Base-by-base conservation (phyloP, 352 stramenopile genomes). In the Elongisporangium prolatum region DNA sequence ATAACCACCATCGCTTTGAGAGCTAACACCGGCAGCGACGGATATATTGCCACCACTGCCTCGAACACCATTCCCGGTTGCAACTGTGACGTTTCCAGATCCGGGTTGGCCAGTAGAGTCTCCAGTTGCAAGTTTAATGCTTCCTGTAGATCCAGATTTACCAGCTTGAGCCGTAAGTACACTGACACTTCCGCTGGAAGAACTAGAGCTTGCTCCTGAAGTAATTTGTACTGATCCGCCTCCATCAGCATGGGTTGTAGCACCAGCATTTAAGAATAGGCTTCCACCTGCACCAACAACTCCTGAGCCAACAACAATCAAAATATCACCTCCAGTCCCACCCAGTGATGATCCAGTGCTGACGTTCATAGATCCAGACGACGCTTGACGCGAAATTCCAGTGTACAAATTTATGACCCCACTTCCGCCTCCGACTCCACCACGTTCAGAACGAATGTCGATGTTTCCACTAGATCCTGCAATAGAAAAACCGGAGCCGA, bases 331-430 rank as follows among this genome's bases (percentile, higher is more conserved):
- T 25, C 78, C 77, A 53, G 66, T 72, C 34, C 84, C 86, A 28
- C 56, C 54, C 22, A 70, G 67, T 9, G 85, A 78, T 16, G 54
- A 28, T 14, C 86, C 89, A n/a, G 86, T 92, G 20, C 65, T 87
- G 8, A 97, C 54, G 37, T 72, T 78, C 28, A 97, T 69, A 4
- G 63, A 57, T 40, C 89, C 89, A 57, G 85, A 93, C 10, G 79
- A 69, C 0, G 70, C 78, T 20, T 60, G 59, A 28, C 65, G 72
- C 50, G 83, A 64, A 50, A 63, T 54, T 52, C 68, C 86, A 40
- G 71, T 84, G 40, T 64, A 86, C 48, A 89, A 24, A 25, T 22
- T 84, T 20, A 85, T 68, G 14, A 38, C 60, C 18, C 82, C 84
- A 61, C 84, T 92, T 20, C 78, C 78, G 44, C 64, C 72, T 20